Conservation (phyloP, 768 basidiomycete species). For the Kwoniella mangroviensis region DNA sequence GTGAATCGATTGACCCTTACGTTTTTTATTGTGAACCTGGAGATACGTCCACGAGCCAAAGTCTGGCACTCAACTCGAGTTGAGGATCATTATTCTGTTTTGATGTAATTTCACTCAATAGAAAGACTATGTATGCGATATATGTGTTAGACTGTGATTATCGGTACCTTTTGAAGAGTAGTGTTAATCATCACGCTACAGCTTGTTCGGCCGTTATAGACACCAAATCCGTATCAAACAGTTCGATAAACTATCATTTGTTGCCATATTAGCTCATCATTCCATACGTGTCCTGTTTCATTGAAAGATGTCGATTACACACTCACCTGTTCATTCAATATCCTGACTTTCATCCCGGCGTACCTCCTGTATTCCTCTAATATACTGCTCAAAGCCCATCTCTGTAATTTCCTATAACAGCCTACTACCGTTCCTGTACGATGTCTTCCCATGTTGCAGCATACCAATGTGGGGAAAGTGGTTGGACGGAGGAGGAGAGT, state of each 20-base stretch:
- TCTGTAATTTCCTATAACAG: slow-evolving; percentile 56
- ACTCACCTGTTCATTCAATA: slow-evolving; percentile 58
- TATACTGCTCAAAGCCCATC: slow-evolving; percentile 57
- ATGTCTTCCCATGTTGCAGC: slow-evolving; percentile 58
- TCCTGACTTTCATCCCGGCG: slow-evolving; percentile 57
- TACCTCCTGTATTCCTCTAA: slow-evolving; percentile 58
- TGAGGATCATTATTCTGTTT: no score
- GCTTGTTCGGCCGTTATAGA: slow-evolving; percentile 45
- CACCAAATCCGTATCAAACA: slow-evolving; percentile 58
- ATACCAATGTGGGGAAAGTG: slow-evolving; percentile 56
- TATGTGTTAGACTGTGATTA: background rate
- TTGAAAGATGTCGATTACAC: no score
- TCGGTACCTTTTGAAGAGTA: background rate
- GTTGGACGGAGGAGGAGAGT: slow-evolving; percentile 55
- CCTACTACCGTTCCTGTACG: slow-evolving; percentile 57
- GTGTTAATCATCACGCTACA: background rate
- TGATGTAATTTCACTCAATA: no score
- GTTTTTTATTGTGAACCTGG: no score
- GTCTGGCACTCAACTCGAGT: no score
- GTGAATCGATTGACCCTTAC: no score
- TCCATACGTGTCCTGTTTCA: background rate
- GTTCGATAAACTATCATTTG: slow-evolving; percentile 57
- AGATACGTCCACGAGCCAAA: no score
- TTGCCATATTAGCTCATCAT: background rate
- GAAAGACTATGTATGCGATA: no score